These are phyloP conservation scores for Dipodascus albidus DNA, from an alignment of 805 yeast genomes.

Conservation along the genomic window DNA sequence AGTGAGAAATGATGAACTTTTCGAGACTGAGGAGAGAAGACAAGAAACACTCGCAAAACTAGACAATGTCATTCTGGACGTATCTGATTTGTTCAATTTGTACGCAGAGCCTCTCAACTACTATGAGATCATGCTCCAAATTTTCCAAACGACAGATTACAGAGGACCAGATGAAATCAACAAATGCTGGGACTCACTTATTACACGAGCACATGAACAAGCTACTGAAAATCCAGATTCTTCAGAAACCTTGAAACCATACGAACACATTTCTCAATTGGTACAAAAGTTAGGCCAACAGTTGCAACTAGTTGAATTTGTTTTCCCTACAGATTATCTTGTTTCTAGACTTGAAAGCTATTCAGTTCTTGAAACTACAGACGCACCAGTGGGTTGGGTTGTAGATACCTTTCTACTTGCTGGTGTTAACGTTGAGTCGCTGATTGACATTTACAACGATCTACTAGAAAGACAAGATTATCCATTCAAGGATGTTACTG, in stretches of 20 bases:
- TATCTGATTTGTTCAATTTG: constrained; percentile 73
- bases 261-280: constrained; percentile 29
- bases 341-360: constrained; percentile 53
- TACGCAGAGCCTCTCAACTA: constrained; percentile 84
- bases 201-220: constrained; percentile 36
- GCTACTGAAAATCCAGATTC: constrained; percentile 15
- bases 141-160: constrained; percentile 76
- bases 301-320: constrained; percentile 56
- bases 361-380: constrained; percentile 32
- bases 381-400: constrained; percentile 31
- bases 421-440: constrained; percentile 21
- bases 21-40: constrained; percentile 34
- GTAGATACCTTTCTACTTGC: constrained; percentile 27
- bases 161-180: constrained; percentile 74
- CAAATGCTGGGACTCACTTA: constrained; percentile 66
- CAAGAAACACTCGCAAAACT: constrained; percentile 41
- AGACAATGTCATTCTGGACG: constrained; percentile 52
- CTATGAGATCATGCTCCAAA: constrained; percentile 64
- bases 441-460: constrained; percentile 20
- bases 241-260: constrained; percentile 19
- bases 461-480: constrained; percentile 21
- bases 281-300: constrained; percentile 45
- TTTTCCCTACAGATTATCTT: constrained; percentile 68
- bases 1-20: constrained; percentile 29
- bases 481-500: constrained; percentile 22